These are phyloP conservation scores for Podospora bellae-mahoneyi DNA, from an alignment of 495 filamentous ascomycete species.

Conservation along the genomic window DNA sequence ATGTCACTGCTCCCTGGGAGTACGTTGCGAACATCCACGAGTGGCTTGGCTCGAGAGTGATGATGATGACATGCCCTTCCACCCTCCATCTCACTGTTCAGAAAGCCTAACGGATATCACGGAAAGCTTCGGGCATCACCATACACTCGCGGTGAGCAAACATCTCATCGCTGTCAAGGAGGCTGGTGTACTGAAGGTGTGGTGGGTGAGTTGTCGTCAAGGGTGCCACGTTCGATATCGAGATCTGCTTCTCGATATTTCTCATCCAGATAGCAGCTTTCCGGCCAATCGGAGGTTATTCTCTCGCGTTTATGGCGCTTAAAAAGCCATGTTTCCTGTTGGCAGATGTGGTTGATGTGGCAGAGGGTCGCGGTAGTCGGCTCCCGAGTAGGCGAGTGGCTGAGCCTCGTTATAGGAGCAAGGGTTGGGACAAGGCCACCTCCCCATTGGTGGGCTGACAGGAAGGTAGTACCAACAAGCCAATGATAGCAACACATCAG, in stretches of 20 bases:
- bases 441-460: neutral
- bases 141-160: neutral
- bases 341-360: constrained; percentile 6
- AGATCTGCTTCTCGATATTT: neutral
- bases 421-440: neutral
- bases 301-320: neutral
- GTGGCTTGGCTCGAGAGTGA: neutral
- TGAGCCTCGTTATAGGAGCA: neutral
- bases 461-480: constrained; percentile 7
- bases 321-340: neutral
- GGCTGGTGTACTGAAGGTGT: neutral
- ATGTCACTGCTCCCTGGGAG: neutral
- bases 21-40: neutral
- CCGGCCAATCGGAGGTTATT: neutral
- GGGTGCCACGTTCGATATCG: neutral
- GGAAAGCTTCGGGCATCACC: neutral
- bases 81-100: neutral
- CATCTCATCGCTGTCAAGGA: neutral
- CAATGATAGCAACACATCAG: neutral
- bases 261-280: neutral
- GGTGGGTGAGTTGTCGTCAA: neutral
- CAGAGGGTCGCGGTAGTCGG: neutral
- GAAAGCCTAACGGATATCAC: neutral
- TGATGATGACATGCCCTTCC: neutral
- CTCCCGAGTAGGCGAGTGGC: neutral